These are phyloP conservation scores for Perkinsus olseni DNA, from an alignment of 169 alveolate species.

Conservation along the genomic window DNA sequence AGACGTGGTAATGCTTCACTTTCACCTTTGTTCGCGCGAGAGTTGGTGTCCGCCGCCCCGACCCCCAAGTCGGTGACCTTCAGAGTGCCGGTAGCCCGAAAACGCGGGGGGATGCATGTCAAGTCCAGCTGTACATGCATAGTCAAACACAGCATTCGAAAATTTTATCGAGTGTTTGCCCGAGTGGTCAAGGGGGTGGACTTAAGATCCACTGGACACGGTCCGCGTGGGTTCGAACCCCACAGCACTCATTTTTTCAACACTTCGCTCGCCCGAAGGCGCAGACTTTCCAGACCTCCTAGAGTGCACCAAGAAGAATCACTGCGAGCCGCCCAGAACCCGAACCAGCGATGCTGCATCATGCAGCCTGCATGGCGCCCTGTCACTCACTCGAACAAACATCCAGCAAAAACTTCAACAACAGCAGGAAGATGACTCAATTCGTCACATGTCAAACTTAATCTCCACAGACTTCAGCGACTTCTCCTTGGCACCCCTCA, in stretches of 20 bases:
- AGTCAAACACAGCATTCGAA: background rate
- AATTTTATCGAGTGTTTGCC: background rate
- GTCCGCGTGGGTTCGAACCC: background rate
- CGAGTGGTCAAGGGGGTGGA: background rate
- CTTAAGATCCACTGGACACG: background rate
- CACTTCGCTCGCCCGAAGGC: background rate
- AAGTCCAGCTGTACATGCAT: background rate
- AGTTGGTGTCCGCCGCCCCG: background rate
- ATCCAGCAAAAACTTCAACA: no score
- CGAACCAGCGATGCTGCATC: no score
- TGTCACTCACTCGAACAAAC: background rate
- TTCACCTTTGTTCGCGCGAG: background rate
- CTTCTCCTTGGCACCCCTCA: background rate
- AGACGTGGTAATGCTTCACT: background rate
- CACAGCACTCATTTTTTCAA: background rate
- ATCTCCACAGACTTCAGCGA: background rate
- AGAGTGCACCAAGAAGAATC: background rate
- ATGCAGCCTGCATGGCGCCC: no score
- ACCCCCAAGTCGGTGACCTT: background rate
- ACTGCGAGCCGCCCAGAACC: no score
- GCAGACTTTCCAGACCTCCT: background rate
- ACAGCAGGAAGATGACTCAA: background rate
- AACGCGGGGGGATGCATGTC: background rate
- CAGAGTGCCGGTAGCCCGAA: background rate
- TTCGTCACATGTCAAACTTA: background rate